These are phyloP conservation scores for Thielaviopsis populi DNA, from an alignment of 2,329 filamentous ascomycete genomes.

Conservation along the genomic window DNA sequence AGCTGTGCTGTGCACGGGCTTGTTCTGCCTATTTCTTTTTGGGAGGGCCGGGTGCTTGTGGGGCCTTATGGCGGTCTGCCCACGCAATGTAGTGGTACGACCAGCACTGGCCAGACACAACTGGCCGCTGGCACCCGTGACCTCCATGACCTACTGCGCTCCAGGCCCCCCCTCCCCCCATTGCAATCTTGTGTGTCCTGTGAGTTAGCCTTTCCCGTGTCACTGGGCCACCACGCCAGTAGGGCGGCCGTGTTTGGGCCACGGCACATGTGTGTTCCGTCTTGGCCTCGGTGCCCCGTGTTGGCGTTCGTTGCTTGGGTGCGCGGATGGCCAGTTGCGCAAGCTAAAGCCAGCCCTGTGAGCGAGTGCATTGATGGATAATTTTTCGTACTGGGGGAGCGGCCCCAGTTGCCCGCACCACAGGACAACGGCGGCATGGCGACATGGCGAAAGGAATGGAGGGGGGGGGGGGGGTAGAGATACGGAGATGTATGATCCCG, in stretches of 20 bases:
- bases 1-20: not conserved
- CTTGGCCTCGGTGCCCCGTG: not conserved
- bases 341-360: not conserved
- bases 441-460: too few species aligned
- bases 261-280: not conserved
- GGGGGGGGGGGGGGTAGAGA: not conserved
- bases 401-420: not conserved
- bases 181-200: too few species aligned
- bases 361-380: not conserved
- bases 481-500: not conserved
- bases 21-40: not conserved
- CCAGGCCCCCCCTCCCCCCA: too few species aligned
- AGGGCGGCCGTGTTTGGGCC: not conserved
- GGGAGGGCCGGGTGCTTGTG: not conserved
- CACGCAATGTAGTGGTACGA: not conserved
- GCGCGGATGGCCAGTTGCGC: not conserved
- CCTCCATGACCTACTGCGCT: too few species aligned
- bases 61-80: not conserved
- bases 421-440: not conserved
- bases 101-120: not conserved
- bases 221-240: not conserved
- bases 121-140: not conserved
- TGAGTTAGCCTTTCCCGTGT: not conserved
- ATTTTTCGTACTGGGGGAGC: not conserved
- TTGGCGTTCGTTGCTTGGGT: not conserved